Conservation (phyloP, 345 rosid genomes). For the Eucalyptus decipiens region DNA sequence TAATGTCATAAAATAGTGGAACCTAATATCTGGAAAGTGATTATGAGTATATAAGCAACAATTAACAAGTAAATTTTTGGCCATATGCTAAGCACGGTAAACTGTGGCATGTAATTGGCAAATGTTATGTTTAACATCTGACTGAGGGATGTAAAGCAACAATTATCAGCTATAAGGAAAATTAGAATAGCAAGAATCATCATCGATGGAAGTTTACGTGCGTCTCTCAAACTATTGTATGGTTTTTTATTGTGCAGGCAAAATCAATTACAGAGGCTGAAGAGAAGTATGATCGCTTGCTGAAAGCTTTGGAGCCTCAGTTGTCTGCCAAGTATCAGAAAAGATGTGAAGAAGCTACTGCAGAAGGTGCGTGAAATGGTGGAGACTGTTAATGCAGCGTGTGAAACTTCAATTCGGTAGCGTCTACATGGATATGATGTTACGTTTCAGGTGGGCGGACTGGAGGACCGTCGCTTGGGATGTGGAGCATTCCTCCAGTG, state of each 20-base stretch:
- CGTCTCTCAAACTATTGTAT: not conserved
- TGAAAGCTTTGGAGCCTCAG: slow-evolving; percentile 48
- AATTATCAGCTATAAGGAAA: not conserved
- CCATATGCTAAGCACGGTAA: not conserved
- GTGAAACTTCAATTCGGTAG: not conserved
- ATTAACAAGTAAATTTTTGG: not conserved
- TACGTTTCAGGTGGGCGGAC: slow-evolving; percentile 39
- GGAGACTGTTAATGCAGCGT: not conserved
- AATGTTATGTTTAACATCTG: not conserved
- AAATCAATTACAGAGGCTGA: slow-evolving; percentile 65
- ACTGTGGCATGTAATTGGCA: not conserved
- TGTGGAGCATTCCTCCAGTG: slow-evolving; percentile 25
- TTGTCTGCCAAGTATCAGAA: slow-evolving; percentile 45
- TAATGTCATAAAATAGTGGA: not conserved
- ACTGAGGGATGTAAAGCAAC: not conserved
- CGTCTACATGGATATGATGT: not conserved
- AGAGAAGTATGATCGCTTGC: slow-evolving; percentile 40
- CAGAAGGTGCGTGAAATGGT: slow-evolving; percentile 40
- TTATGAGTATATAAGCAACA: not conserved
- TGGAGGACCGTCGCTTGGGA: slow-evolving; percentile 57
- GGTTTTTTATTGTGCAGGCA: slow-evolving; percentile 25
- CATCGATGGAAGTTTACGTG: not conserved
- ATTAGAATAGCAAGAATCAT: not conserved
- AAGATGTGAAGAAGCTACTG: slow-evolving; percentile 84
- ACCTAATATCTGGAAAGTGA: not conserved